Percentiles rank a stretch among this genome's conserved stretches.
phyloP scores from a whole-genome alignment of 306 rosid genomes.

The Vicia sativa region DNA sequence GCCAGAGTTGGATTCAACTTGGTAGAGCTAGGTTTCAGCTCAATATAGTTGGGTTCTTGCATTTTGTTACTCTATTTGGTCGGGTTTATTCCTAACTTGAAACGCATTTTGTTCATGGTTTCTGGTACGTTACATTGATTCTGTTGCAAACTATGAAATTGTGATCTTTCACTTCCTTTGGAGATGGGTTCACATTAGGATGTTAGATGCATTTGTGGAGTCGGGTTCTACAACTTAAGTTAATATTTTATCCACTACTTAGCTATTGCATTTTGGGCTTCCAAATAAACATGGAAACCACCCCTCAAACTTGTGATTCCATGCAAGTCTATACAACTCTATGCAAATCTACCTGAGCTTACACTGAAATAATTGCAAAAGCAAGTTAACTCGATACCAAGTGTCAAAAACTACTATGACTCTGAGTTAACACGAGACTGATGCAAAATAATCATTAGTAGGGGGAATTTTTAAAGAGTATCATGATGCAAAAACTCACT shows the following conservation, averaged over 20 bases:
- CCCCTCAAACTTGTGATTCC: neutral
- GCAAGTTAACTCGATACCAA: neutral
- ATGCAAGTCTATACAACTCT: constrained; percentile 1
- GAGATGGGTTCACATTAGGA: neutral
- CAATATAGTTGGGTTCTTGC: neutral
- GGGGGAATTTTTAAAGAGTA: neutral
- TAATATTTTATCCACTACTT: neutral
- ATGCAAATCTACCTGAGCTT: constrained; percentile 6
- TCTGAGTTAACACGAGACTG: constrained; percentile 2
- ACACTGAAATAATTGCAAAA: neutral
- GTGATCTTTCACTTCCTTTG: neutral
- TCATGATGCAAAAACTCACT: constrained; percentile 54
- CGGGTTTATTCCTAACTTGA: neutral
- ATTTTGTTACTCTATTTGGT: neutral
- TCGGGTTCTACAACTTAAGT: neutral
- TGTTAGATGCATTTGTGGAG: neutral
- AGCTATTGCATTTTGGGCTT: too few relatives aligned
- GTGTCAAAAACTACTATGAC: neutral
- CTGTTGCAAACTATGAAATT: neutral
- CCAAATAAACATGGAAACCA: neutral
- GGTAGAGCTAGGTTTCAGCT: neutral
- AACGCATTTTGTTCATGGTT: neutral
- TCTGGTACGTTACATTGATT: neutral
- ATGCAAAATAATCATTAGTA: neutral
- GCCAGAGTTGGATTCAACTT: constrained; percentile 1